phyloP scores from a whole-genome alignment of 129 eudicot species.

The Chrysanthemum seticuspe region DNA sequence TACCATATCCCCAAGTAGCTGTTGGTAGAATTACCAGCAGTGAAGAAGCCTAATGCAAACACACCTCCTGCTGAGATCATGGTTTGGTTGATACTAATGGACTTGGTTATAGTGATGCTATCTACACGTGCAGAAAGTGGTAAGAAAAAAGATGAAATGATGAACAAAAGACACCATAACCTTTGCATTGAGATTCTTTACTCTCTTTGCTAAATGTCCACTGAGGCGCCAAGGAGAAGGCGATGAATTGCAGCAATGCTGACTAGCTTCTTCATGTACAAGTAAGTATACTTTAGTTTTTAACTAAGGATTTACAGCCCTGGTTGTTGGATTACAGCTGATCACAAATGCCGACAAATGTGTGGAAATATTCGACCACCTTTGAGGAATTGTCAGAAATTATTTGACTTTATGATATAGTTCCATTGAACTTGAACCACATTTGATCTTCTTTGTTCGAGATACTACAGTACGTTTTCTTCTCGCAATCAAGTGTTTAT shows the following conservation, averaged over 20 bases:
- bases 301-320: slow-evolving; percentile 51
- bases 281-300: slow-evolving; percentile 50
- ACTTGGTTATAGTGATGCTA: slow-evolving; percentile 31
- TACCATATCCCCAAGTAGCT: slow-evolving; percentile 67
- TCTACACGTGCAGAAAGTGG: slow-evolving; percentile 25
- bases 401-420: no score
- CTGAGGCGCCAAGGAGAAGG: no score
- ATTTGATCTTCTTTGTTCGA: no score
- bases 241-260: no score
- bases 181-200: slow-evolving; percentile 10
- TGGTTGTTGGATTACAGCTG: slow-evolving; percentile 38
- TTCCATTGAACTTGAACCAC: no score
- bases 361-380: no score
- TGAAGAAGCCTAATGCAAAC: slow-evolving; percentile 59
- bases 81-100: slow-evolving; percentile 40
- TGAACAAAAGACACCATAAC: slow-evolving; percentile 21
- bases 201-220: not conserved
- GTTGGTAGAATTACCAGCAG: slow-evolving; percentile 40
- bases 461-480: no score
- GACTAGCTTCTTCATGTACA: no score
- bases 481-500: no score
- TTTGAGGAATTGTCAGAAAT: no score
- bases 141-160: slow-evolving; percentile 16
- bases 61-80: slow-evolving; percentile 37
- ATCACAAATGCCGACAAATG: slow-evolving; percentile 30